These are phyloP conservation scores for Zygosaccharomyces gambellarensis DNA, from an alignment of 805 yeast species.

Conservation along the genomic window DNA sequence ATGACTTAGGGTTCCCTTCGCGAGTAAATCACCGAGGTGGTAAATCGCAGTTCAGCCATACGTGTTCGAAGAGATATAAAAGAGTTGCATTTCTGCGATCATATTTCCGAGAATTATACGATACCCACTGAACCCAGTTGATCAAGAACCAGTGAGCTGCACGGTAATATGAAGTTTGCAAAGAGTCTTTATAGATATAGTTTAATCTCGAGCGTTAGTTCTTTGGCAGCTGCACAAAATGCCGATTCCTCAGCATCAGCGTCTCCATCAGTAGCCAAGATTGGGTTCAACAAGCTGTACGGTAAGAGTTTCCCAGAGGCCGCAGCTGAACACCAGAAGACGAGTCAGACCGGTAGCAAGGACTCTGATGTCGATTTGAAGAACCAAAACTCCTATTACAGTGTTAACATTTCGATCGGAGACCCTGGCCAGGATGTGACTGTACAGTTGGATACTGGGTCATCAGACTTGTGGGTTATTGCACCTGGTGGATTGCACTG, in stretches of 20 bases:
- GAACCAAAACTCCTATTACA: constrained; percentile 42
- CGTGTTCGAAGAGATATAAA: no score
- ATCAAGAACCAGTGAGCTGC: neutral
- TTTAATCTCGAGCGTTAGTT: neutral
- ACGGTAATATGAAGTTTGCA: neutral
- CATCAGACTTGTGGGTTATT: constrained; percentile 57
- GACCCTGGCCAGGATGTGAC: constrained; percentile 46
- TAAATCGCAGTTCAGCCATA: no score
- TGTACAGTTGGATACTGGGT: constrained; percentile 62
- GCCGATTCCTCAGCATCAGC: neutral
- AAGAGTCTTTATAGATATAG: neutral
- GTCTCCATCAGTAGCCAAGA: neutral
- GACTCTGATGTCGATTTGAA: constrained; percentile 16
- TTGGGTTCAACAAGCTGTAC: constrained; percentile 23
- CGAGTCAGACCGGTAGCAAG: neutral
- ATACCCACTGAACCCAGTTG: no score
- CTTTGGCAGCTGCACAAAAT: neutral
- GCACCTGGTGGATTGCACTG: constrained; percentile 47
- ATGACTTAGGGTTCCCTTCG: no score
- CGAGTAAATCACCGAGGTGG: no score
- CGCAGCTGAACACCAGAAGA: neutral
- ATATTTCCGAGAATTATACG: no score
- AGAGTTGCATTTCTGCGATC: no score
- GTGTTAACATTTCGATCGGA: constrained; percentile 45
- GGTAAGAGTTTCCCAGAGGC: constrained; percentile 21